Evolutionary conservation across 176 grass and related monocot genomes (phyloP), one percentile per base, ranked within the genome.

Genomic region (Dactylis glomerata): DNA sequence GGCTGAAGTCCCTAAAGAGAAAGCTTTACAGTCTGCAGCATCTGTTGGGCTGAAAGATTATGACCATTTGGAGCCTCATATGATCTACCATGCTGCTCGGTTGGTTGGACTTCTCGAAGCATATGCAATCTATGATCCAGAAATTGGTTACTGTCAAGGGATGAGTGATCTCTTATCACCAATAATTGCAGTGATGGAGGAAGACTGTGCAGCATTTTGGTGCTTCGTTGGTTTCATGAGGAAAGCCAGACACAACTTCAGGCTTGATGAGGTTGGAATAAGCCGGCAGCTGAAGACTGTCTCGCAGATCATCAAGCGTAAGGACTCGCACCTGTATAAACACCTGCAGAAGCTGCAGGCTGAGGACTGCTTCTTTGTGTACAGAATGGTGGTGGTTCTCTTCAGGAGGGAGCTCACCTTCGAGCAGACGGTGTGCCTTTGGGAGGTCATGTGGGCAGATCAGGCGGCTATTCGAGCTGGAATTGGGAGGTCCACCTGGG

Each of bases 371-470:
- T 98, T 95, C 88, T 98, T 98, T 57, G 92, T 98, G 33, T 98
- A 98, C 80, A 92, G 96, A 86, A 98, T 98, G 96, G 96, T 98
- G 22, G 91, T 98, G 37, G 96, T 98, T 30, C 85, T 98, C 66
- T 98, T 98, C 75, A 88, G 96, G 76, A 92, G 96, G 77, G 96
- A 98, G 72, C 92, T 98, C 61, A 92, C 89, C 11, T 98, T 98
- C 42, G 92, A 93, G 87, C 96, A 98, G 83, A 93, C 92, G 1
- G 31, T 98, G 28, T 95, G 96, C 45, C 82, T 98, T 28, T 98
- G 96, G 96, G 96, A 98, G 81, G 96, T 95, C 13, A 93, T 98
- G 89, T 98, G 96, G 96, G 96, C 96, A 7, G 96, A 98, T 54
- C 96, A 98, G 77, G 92, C 96, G 10, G 92, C 96, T 20, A 92